Conservation (phyloP, 1,284 basidiomycete genomes). For the Ceratobasidium sp. region DNA sequence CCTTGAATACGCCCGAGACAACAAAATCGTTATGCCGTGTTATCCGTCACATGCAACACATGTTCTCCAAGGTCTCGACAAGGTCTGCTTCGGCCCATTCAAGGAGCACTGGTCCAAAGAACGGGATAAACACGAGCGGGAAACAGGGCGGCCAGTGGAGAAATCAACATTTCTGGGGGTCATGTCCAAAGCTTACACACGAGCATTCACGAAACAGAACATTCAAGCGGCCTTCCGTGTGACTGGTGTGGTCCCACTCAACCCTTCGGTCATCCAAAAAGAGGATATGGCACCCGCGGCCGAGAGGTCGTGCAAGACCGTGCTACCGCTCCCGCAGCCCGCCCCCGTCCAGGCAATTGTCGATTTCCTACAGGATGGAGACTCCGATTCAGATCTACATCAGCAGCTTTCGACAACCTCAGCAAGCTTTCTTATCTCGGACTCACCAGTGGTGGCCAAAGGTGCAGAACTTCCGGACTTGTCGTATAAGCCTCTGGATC, state of each 20-base stretch:
- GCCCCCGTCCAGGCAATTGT: not conserved
- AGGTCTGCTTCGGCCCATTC: conserved; percentile 43
- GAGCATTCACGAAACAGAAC: conserved; percentile 18
- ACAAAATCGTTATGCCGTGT: conserved; percentile 58
- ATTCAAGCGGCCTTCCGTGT: conserved; percentile 31
- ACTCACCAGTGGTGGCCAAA: no score
- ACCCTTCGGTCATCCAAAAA: not conserved
- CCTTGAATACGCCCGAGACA: conserved; percentile 54
- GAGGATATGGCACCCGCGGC: not conserved
- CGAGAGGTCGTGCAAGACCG: not conserved
- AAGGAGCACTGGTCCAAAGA: conserved; percentile 37
- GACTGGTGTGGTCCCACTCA: conserved; percentile 38
- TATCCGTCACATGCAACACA: conserved; percentile 58
- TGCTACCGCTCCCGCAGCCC: conserved; percentile 4
- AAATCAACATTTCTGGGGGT: conserved; percentile 54
- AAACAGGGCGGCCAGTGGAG: conserved; percentile 45
- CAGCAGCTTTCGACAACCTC: not conserved
- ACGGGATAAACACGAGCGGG: conserved; percentile 49
- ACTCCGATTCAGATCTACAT: not conserved
- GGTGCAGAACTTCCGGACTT: no score
- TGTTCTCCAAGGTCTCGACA: conserved; percentile 49
- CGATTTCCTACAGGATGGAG: conserved; percentile 39
- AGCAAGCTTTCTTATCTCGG: not conserved
- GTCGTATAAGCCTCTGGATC: no score
- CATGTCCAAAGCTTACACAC: not conserved